These are phyloP conservation scores for Phialophora chinensis DNA, from an alignment of 2,329 filamentous ascomycete species.

Conservation along the genomic window DNA sequence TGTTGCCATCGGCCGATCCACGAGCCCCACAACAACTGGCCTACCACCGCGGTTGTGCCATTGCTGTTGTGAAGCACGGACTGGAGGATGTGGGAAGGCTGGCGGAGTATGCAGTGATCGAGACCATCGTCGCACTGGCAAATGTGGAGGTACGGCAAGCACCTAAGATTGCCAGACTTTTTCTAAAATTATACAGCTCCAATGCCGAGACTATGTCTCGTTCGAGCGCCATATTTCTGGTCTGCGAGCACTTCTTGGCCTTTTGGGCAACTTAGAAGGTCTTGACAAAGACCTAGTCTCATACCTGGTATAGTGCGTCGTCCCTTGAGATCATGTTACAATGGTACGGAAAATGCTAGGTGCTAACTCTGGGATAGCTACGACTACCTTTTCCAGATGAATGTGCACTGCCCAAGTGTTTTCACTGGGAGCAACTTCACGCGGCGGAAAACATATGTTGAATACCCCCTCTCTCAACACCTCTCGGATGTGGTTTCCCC, in stretches of 20 bases:
- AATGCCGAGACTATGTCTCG: neutral
- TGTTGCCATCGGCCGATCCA: neutral
- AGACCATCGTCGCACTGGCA: conserved; percentile 1
- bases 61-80: neutral
- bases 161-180: neutral
- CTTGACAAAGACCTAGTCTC: neutral
- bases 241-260: neutral
- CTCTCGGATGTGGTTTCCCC: neutral
- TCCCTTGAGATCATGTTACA: neutral
- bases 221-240: neutral
- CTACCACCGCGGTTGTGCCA: conserved; percentile 1
- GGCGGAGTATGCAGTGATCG: neutral
- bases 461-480: neutral
- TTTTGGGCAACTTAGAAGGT: neutral
- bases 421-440: neutral
- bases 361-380: neutral
- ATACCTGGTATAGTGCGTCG: neutral
- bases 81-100: neutral
- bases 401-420: neutral
- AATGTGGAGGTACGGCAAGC: neutral
- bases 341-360: neutral
- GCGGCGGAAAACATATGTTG: neutral
- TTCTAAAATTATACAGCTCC: neutral
- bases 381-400: neutral
- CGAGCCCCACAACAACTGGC: neutral